A percentile compares a stretch with the other conserved stretches of the same genome.
phyloP scores from a whole-genome alignment of 345 rosid genomes.

The Rhizophora apiculata region DNA sequence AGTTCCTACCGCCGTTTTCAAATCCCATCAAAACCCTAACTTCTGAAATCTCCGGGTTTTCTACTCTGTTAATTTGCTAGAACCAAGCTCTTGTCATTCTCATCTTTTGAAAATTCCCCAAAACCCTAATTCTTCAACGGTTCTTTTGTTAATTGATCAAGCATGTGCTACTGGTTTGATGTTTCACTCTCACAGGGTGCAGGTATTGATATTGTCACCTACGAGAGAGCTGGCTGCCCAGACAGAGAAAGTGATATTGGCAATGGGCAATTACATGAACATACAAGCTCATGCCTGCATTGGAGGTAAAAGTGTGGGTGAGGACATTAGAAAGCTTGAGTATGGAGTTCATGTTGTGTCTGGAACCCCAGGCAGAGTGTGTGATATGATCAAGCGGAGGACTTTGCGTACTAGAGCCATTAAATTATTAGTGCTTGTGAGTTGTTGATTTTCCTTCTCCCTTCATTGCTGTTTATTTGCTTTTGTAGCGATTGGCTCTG shows the following conservation, averaged over 20 bases:
- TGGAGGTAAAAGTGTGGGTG: conserved; percentile 98
- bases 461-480: not conserved
- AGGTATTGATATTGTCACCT: conserved; percentile 90
- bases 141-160: too few species aligned
- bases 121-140: too few species aligned
- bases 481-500: not conserved
- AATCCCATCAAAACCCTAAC: not conserved
- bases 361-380: conserved; percentile 98
- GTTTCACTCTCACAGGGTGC: conserved; percentile 51
- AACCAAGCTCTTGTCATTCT: too few species aligned
- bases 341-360: conserved; percentile 78
- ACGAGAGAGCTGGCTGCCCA: conserved; percentile 93
- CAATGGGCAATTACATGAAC: conserved; percentile 67
- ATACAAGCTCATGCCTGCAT: conserved; percentile 85
- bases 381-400: conserved; percentile 98
- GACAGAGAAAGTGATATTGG: conserved; percentile 76
- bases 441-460: not conserved
- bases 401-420: conserved; percentile 85
- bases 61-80: too few species aligned
- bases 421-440: conserved; percentile 38
- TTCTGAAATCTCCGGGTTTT: not conserved
- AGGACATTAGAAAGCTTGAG: conserved; percentile 79
- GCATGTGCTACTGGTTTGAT: too few species aligned
- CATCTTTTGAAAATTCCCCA: too few species aligned
- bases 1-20: conserved; percentile 7